A percentile compares a stretch with the other conserved stretches of the same genome.
Conservation (phyloP, 1,284 basidiomycete genomes). For the Takashimella koratensis region DNA sequence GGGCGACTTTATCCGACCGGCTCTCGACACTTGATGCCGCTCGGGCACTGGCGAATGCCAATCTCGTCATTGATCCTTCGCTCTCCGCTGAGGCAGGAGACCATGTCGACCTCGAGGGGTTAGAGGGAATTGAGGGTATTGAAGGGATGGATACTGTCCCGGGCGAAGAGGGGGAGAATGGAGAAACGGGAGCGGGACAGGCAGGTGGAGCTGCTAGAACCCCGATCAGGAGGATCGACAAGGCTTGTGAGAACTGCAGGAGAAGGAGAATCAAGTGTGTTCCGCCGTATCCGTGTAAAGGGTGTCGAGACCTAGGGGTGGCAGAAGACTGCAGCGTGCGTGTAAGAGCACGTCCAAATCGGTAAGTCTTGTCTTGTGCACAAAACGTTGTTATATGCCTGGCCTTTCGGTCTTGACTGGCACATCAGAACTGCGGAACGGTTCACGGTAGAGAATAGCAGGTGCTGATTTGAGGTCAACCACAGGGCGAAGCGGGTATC, state of each 20-base stretch:
- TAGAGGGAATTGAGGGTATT: too few species aligned
- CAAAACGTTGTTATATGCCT: not conserved
- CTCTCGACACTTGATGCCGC: not conserved
- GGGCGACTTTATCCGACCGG: not conserved
- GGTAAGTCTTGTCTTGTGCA: not conserved
- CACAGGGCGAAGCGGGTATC: not conserved
- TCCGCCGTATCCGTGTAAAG: conserved; percentile 7
- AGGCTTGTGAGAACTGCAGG: conserved; percentile 8
- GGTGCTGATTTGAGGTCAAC: too few species aligned
- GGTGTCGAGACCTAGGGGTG: conserved; percentile 5
- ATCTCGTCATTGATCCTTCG: not conserved
- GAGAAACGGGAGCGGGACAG: not conserved
- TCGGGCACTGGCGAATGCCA: not conserved
- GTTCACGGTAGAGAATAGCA: too few species aligned
- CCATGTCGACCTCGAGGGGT: too few species aligned
- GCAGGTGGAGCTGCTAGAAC: not conserved
- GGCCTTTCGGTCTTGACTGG: too few species aligned
- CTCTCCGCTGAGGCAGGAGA: not conserved
- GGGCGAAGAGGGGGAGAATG: not conserved
- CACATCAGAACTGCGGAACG: too few species aligned
- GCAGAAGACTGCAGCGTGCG: conserved; percentile 2
- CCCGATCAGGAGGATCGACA: not conserved
- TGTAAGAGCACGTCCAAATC: conserved; percentile 1
- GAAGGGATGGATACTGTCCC: too few species aligned
- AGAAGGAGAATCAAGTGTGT: conserved; percentile 5